Conservation (phyloP, 495 filamentous ascomycete genomes). For the Sabuloglossum arenarium region DNA sequence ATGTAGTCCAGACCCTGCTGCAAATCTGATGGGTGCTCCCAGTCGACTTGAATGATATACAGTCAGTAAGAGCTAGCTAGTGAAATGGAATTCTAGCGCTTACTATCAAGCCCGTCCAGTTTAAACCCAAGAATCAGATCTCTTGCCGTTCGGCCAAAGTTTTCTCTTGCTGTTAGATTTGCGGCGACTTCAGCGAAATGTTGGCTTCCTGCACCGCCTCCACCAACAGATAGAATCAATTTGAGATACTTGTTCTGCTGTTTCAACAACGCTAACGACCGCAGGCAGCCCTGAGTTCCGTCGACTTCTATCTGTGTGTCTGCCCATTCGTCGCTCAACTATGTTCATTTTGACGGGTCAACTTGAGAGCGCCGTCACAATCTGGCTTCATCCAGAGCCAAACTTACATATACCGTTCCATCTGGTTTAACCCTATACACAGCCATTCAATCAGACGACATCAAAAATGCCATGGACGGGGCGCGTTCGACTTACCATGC, state of each 20-base stretch:
- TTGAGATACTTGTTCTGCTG: constrained; percentile 52
- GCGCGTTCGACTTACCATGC: constrained; percentile 29
- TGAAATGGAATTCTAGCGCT: constrained; percentile 4
- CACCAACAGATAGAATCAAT: constrained; percentile 73
- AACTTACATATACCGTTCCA: constrained; percentile 57
- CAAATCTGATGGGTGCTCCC: constrained; percentile 61
- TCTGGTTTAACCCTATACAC: constrained; percentile 46
- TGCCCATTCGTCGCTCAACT: constrained; percentile 78
- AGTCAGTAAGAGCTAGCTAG: neutral
- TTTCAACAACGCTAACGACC: constrained; percentile 57
- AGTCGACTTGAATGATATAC: constrained; percentile 43
- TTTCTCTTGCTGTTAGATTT: constrained; percentile 35
- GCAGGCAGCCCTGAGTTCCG: constrained; percentile 54
- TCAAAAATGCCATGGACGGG: neutral
- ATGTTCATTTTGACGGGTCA: neutral
- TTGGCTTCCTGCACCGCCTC: constrained; percentile 55
- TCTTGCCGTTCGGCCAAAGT: constrained; percentile 50
- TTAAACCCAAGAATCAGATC: constrained; percentile 52
- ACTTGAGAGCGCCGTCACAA: neutral
- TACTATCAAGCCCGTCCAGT: constrained; percentile 77
- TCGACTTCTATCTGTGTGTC: constrained; percentile 65
- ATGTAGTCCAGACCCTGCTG: constrained; percentile 56
- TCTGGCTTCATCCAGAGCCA: constrained; percentile 4
- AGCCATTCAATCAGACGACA: neutral
- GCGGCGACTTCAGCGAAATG: constrained; percentile 56